Evolutionary conservation across 2,329 filamentous ascomycete species (phyloP).

Genomic region (Orbilia javanica): DNA sequence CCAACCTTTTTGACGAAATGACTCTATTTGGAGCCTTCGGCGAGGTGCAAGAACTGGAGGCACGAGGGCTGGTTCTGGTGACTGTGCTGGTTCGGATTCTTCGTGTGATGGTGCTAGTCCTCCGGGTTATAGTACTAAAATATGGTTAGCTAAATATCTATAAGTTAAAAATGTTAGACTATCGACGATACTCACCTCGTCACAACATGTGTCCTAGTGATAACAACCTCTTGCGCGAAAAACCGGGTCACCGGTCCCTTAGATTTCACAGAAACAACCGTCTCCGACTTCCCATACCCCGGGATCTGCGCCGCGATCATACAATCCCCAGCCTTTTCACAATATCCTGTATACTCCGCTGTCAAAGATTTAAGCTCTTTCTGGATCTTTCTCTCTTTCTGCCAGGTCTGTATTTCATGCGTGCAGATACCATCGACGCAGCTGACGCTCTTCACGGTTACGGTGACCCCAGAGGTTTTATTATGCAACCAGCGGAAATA

Average conservation of each 20-base stretch:
- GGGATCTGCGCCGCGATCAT: not conserved
- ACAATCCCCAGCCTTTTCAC: not conserved
- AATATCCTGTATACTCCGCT: not conserved
- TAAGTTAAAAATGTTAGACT: not conserved
- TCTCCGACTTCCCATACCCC: not conserved
- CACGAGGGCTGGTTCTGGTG: not conserved
- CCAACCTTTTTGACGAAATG: not conserved
- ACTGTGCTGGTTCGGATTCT: not conserved
- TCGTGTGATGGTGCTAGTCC: not conserved
- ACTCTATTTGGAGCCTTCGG: not conserved
- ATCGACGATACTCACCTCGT: not conserved
- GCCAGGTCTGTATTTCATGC: not conserved
- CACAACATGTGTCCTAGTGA: slow-evolving; percentile 18
- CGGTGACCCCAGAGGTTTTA: not conserved
- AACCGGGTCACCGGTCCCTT: not conserved
- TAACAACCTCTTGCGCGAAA: not conserved
- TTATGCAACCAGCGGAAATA: slow-evolving; percentile 17
- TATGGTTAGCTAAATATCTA: not conserved
- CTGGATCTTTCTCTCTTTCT: not conserved
- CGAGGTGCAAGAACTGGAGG: not conserved
- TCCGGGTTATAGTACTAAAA: not conserved
- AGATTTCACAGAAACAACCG: not conserved
- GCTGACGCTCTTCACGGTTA: not conserved
- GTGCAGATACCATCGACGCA: not conserved
- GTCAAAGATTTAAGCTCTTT: not conserved